These are phyloP conservation scores for Fusarium irregulare DNA, from an alignment of 2,329 filamentous ascomycete genomes.

Conservation along the genomic window DNA sequence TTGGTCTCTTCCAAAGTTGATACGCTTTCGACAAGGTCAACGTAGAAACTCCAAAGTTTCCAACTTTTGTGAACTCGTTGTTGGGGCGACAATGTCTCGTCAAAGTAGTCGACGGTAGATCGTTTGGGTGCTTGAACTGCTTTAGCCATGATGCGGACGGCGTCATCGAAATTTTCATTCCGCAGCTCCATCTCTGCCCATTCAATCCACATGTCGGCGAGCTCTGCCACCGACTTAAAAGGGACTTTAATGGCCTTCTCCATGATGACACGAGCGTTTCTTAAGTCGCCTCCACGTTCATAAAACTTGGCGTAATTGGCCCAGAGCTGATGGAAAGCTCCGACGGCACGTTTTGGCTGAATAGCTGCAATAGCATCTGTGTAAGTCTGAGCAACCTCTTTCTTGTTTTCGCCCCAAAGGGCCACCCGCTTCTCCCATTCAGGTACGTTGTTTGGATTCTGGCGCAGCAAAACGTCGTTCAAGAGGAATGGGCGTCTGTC, in stretches of 20 bases:
- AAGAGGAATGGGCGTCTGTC: slow-evolving; percentile 94
- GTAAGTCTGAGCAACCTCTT: slow-evolving; percentile 93
- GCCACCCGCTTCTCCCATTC: slow-evolving; percentile 99
- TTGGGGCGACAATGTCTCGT: slow-evolving; percentile 92
- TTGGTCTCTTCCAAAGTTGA: slow-evolving; percentile 90
- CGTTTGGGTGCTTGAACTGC: slow-evolving; percentile 96
- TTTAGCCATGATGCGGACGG: slow-evolving; percentile 95
- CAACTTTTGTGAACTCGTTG: slow-evolving; percentile 98
- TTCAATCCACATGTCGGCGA: slow-evolving; percentile 98
- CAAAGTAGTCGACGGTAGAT: slow-evolving; percentile 99
- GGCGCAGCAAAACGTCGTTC: slow-evolving; percentile 93
- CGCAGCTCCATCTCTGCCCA: slow-evolving; percentile 99
- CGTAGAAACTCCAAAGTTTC: slow-evolving; percentile 99
- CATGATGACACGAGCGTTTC: slow-evolving; percentile 90
- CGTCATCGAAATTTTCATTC: slow-evolving; percentile 94
- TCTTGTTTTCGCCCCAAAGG: slow-evolving; percentile 93
- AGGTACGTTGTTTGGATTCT: slow-evolving; percentile 94
- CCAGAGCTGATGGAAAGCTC: slow-evolving; percentile 95
- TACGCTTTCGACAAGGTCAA: slow-evolving; percentile 96
- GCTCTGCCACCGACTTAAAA: slow-evolving; percentile 95
- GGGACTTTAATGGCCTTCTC: slow-evolving; percentile 98
- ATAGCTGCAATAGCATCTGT: slow-evolving; percentile 93
- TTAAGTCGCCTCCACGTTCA: slow-evolving; percentile 84
- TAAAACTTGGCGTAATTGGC: slow-evolving; percentile 98
- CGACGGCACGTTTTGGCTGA: slow-evolving; percentile 92